A percentile compares a stretch with the other conserved stretches of the same genome.
phyloP scores from a whole-genome alignment of 768 basidiomycete genomes.

The Suillus subalutaceus region DNA sequence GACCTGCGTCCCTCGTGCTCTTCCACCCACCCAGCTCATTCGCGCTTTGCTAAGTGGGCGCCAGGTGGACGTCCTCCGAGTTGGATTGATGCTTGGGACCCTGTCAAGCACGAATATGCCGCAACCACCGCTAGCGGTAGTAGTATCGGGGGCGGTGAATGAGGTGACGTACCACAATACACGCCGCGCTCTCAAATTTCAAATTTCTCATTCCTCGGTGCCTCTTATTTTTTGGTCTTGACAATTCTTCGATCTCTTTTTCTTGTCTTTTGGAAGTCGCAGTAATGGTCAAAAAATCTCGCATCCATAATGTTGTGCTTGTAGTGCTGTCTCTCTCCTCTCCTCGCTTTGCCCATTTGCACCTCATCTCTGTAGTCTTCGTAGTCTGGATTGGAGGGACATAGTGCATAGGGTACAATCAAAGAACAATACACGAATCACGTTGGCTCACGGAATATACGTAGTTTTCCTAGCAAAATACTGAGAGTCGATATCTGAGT shows the following conservation, averaged over 20 bases:
- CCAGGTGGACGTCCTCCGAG: constrained; percentile 35
- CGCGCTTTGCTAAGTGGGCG: constrained; percentile 30
- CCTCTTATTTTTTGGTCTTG: constrained; percentile 2
- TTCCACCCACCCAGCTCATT: constrained; percentile 1
- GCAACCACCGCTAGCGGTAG: constrained; percentile 43
- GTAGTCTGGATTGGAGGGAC: not conserved
- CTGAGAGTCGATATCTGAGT: not conserved
- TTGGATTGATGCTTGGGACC: constrained; percentile 47
- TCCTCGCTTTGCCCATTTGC: not conserved
- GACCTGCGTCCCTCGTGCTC: constrained; percentile 21
- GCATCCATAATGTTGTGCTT: not conserved
- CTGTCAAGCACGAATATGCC: constrained; percentile 45
- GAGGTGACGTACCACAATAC: not conserved
- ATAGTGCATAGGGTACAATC: not conserved
- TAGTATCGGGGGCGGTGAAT: constrained; percentile 27
- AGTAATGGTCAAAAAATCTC: not conserved
- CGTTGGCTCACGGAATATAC: not conserved
- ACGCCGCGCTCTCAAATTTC: not conserved
- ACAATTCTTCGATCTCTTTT: not conserved
- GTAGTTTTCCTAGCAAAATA: not conserved
- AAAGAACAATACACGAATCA: not conserved
- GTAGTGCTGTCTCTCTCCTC: not conserved
- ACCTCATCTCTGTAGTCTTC: not conserved
- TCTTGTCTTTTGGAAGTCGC: not conserved
- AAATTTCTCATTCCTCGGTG: not conserved